A percentile compares a stretch with the other conserved stretches of the same genome.
phyloP scores from a whole-genome alignment of 2,329 filamentous ascomycete genomes.

The Tolypocladium inflatum region DNA sequence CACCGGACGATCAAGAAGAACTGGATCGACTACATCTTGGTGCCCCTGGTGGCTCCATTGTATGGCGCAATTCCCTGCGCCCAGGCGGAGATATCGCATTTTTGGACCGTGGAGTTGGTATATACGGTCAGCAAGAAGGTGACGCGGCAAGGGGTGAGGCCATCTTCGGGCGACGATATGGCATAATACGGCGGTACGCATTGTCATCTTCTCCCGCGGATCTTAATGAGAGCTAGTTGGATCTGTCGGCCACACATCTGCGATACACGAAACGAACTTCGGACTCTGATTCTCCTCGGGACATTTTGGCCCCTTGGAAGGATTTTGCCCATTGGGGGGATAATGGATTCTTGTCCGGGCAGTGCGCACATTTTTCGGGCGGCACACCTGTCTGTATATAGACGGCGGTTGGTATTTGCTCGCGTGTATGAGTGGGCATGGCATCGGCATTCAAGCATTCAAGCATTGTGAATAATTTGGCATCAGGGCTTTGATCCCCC shows the following conservation, averaged over 20 bases:
- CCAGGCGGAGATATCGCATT: slow-evolving; percentile 59
- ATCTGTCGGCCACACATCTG: slow-evolving; percentile 6
- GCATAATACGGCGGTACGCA: slow-evolving; percentile 15
- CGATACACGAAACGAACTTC: neutral
- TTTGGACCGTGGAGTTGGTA: slow-evolving; percentile 59
- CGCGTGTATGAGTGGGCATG: slow-evolving; percentile 32
- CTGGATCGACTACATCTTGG: slow-evolving; percentile 52
- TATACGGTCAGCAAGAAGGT: slow-evolving; percentile 67
- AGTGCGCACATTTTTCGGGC: slow-evolving; percentile 6
- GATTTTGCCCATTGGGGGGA: slow-evolving; percentile 10
- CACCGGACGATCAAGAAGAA: slow-evolving; percentile 46
- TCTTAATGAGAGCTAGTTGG: slow-evolving; percentile 1
- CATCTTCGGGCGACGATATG: slow-evolving; percentile 32
- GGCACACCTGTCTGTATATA: slow-evolving; percentile 36
- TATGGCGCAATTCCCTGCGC: slow-evolving; percentile 59
- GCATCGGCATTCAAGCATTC: slow-evolving; percentile 37
- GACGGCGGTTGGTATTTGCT: slow-evolving; percentile 33
- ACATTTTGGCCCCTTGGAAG: slow-evolving; percentile 10
- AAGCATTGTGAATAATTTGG: slow-evolving; percentile 11
- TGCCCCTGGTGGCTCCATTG: slow-evolving; percentile 57
- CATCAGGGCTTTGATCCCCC: slow-evolving; percentile 22
- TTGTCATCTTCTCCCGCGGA: neutral
- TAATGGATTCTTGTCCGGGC: neutral
- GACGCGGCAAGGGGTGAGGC: slow-evolving; percentile 39
- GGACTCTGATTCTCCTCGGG: neutral